These are phyloP conservation scores for Dysphania ambrosioides DNA, from an alignment of 148 eudicot genomes.

Conservation along the genomic window DNA sequence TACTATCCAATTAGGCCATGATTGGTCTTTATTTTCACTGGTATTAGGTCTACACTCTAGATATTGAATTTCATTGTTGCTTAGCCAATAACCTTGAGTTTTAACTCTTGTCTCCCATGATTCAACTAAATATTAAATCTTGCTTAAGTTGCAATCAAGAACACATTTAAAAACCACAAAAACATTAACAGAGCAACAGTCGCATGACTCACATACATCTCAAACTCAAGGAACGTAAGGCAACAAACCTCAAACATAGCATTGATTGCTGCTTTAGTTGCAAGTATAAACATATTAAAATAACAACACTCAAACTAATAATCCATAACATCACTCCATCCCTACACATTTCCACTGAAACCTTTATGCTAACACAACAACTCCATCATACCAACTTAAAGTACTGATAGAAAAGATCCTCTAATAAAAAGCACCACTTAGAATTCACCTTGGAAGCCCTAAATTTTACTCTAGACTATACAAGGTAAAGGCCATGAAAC, in stretches of 20 bases:
- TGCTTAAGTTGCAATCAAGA: not conserved
- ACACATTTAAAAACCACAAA: not conserved
- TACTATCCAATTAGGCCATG: not conserved
- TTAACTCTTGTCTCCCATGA: not conserved
- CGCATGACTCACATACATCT: too few relatives aligned
- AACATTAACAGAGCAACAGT: not conserved
- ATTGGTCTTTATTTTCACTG: not conserved
- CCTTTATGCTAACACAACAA: not conserved
- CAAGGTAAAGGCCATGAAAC: not conserved
- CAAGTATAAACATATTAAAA: too few relatives aligned
- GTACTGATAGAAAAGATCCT: not conserved
- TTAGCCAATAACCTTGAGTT: not conserved
- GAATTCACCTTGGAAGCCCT: not conserved
- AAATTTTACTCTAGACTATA: not conserved
- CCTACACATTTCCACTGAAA: not conserved
- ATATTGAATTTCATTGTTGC: not conserved
- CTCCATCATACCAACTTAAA: not conserved
- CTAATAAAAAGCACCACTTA: not conserved
- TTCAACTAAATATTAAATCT: not conserved
- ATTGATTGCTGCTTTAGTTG: too few relatives aligned
- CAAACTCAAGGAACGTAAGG: too few relatives aligned
- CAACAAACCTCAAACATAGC: too few relatives aligned
- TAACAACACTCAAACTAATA: too few relatives aligned
- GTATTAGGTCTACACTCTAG: not conserved
- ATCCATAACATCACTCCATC: too few relatives aligned